Base-by-base conservation (phyloP, 257 asterid species). In the Dorcoceras hygrometricum region DNA sequence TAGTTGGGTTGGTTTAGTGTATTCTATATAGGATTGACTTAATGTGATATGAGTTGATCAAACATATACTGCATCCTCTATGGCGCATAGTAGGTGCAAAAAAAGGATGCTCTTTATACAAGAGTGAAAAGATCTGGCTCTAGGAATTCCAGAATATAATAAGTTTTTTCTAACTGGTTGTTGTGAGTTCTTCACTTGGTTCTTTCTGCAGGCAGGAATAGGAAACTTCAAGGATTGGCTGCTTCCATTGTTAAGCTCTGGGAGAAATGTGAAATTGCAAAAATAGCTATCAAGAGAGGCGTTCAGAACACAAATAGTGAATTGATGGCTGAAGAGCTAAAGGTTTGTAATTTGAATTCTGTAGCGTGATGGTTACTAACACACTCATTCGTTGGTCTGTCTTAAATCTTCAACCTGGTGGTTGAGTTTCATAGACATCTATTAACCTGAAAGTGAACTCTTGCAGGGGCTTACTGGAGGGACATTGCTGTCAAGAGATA, bases 231-330 rank as follows among this genome's bases (percentile, higher is more conserved):
- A 79, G 99, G 99, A 50, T 76, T 94, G 80, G 99, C 99, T 68
- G 95, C 86, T 79, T 71, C 97, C 63, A 84, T 94, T 69, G 74
- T 90, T 71, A 94, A 94, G 79, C 91, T 94, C 43, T 90, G 99
- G 99, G 99, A 94, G 88, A 94, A 94, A 79, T 87, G 95, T 82
- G 99, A 94, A 86, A 94, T 94, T 65, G 96, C 95, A 18, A 94
- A 94, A 85, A 79, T 94, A 71, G 97, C 96, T 34, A 54, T 94
- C 67, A 94, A 94, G 80, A 81, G 97, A 80, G 99, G 97, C 82
- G 96, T 71, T 63, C 97, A 94, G 81, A 94, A 94, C 82, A 90
- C 95, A 55, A 90, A 83, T 73, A 88, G 93, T 72, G 84, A 80
- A 72, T 32, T 94, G 81, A 94, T 94, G 90, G 97, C 96, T n/a